A percentile compares a stretch with the other conserved stretches of the same genome.
Evolutionary conservation across 495 filamentous ascomycete genomes (phyloP).

Genomic region (Xylaria nigripes): DNA sequence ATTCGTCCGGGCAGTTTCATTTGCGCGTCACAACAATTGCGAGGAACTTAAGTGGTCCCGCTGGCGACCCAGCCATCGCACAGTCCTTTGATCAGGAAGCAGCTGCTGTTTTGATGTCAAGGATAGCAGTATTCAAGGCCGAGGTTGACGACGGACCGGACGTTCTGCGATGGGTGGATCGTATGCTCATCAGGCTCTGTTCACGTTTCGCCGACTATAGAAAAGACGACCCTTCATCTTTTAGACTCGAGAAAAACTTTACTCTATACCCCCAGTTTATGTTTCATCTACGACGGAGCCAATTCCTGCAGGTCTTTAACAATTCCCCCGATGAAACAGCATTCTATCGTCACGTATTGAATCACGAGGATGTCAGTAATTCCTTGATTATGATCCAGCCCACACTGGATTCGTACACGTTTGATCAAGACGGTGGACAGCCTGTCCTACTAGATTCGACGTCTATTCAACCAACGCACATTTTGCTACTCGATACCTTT

Average conservation of each 20-base stretch:
- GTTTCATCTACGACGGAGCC: slow-evolving; percentile 95
- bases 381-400: slow-evolving; percentile 99
- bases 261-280: slow-evolving; percentile 99
- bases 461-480: slow-evolving; percentile 88
- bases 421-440: slow-evolving; percentile 83
- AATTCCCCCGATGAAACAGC: slow-evolving; percentile 98
- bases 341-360: slow-evolving; percentile 94
- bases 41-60: slow-evolving; percentile 83
- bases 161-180: slow-evolving; percentile 95
- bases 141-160: slow-evolving; percentile 99
- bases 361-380: slow-evolving; percentile 95
- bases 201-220: slow-evolving; percentile 96
- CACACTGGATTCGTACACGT: slow-evolving; percentile 93
- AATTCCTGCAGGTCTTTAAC: slow-evolving; percentile 99
- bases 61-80: slow-evolving; percentile 93
- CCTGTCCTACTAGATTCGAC: slow-evolving; percentile 93
- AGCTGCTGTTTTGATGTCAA: slow-evolving; percentile 93
- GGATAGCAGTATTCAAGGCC: slow-evolving; percentile 97
- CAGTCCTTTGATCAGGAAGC: slow-evolving; percentile 99
- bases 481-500: slow-evolving; percentile 94
- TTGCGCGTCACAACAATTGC: slow-evolving; percentile 91
- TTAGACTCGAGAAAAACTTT: slow-evolving; percentile 98
- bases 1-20: slow-evolving; percentile 93
- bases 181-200: slow-evolving; percentile 96
- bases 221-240: slow-evolving; percentile 96